A percentile compares a stretch with the other conserved stretches of the same genome.
Evolutionary conservation across 148 eudicot species (phyloP).

Genomic region (Camellia japonica): DNA sequence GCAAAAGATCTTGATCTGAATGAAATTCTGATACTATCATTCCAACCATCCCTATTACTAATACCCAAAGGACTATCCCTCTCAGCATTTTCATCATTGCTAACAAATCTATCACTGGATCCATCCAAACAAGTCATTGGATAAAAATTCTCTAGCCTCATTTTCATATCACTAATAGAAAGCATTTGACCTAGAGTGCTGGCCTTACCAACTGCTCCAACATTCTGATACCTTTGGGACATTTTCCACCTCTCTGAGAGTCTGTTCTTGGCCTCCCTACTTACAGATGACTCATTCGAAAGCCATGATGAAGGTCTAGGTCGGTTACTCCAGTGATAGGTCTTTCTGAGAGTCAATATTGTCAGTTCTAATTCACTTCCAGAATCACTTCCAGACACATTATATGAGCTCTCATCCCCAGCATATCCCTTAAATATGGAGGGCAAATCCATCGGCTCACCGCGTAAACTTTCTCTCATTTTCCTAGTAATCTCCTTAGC

Average conservation of each 20-base stretch:
- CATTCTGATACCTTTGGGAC: slow-evolving; percentile 49
- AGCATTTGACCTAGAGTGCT: slow-evolving; percentile 89
- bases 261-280: slow-evolving; percentile 75
- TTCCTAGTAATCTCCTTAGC: slow-evolving; percentile 59
- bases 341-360: slow-evolving; percentile 31
- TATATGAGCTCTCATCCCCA: slow-evolving; percentile 75
- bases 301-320: slow-evolving; percentile 36
- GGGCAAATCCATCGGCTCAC: slow-evolving; percentile 29
- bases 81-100: slow-evolving; percentile 22
- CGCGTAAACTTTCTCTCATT: slow-evolving; percentile 40
- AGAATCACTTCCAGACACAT: slow-evolving; percentile 59
- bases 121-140: slow-evolving; percentile 26
- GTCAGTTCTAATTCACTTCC: slow-evolving; percentile 55
- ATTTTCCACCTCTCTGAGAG: slow-evolving; percentile 87
- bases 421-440: slow-evolving; percentile 53
- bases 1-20: slow-evolving; percentile 49
- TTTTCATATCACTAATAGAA: slow-evolving; percentile 44
- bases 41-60: slow-evolving; percentile 80
- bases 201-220: slow-evolving; percentile 41
- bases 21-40: slow-evolving; percentile 39
- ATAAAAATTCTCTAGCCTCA: slow-evolving; percentile 26
- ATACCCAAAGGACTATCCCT: slow-evolving; percentile 52
- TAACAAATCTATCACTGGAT: slow-evolving; percentile 20
- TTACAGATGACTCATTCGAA: slow-evolving; percentile 55
- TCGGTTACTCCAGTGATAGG: slow-evolving; percentile 27